A percentile compares a stretch with the other conserved stretches of the same genome.
These are phyloP conservation scores for Plasmopara muralis DNA, from an alignment of 352 stramenopile genomes.

Conservation along the genomic window DNA sequence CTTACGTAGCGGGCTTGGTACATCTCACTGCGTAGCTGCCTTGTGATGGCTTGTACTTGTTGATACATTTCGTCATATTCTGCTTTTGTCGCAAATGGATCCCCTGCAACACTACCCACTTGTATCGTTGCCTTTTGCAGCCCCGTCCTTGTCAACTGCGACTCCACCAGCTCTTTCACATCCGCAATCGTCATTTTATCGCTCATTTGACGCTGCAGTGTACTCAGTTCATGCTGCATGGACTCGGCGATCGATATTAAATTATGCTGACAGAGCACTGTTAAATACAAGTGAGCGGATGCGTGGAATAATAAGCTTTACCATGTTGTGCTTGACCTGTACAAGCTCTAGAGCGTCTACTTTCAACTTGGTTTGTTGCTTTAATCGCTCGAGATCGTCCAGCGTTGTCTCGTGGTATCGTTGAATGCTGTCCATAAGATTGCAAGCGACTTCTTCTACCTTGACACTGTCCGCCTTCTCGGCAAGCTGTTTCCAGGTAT, in stretches of 20 bases:
- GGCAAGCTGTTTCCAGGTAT: conserved; percentile 32
- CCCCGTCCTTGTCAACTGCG: conserved; percentile 20
- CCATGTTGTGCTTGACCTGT: conserved; percentile 41
- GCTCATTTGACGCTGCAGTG: conserved; percentile 17
- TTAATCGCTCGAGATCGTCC: conserved; percentile 23
- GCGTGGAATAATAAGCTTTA: conserved; percentile 4
- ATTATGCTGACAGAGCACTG: conserved; percentile 23
- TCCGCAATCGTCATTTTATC: conserved; percentile 35
- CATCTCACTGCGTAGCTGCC: conserved; percentile 59
- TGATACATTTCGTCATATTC: conserved; percentile 25
- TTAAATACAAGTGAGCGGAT: conserved; percentile 1
- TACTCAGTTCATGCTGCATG: conserved; percentile 31
- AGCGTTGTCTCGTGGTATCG: conserved; percentile 19
- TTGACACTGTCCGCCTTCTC: conserved; percentile 26
- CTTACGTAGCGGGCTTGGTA: conserved; percentile 69
- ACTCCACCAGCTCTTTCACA: conserved; percentile 26
- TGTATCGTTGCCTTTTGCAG: conserved; percentile 19
- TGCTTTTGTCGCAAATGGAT: conserved; percentile 23
- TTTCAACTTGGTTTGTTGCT: conserved; percentile 14
- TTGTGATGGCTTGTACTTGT: conserved; percentile 39
- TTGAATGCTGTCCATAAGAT: conserved; percentile 26
- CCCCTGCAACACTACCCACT: conserved; percentile 24
- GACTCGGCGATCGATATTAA: conserved; percentile 40
- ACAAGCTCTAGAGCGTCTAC: conserved; percentile 20
- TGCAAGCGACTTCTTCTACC: conserved; percentile 25